Percentiles rank a stretch among this genome's conserved stretches.
These are phyloP conservation scores for Endocarpon pusillum DNA, from an alignment of 495 filamentous ascomycete genomes.

Conservation along the genomic window DNA sequence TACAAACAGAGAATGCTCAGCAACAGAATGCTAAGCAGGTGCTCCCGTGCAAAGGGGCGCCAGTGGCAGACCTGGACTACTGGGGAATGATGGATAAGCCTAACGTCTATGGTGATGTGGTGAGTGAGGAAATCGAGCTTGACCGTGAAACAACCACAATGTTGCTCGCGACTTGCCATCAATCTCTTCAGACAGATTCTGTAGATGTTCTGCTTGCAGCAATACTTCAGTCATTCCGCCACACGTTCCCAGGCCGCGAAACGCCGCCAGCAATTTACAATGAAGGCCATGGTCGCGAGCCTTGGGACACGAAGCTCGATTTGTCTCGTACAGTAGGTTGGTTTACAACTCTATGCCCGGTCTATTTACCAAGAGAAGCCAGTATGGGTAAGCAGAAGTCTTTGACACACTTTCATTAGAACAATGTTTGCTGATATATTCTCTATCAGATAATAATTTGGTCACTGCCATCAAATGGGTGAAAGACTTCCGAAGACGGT, in stretches of 20 bases:
- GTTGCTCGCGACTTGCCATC: conserved; percentile 28
- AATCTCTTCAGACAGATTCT: conserved; percentile 29
- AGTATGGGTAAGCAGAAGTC: no score
- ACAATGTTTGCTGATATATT: no score
- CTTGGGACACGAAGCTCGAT: conserved; percentile 32
- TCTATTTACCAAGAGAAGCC: no score
- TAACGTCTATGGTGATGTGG: conserved; percentile 34
- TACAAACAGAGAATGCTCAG: conserved; percentile 27
- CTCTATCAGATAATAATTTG: conserved; percentile 2
- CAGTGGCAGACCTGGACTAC: no score
- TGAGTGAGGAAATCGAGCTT: conserved; percentile 27
- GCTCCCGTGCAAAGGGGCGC: no score
- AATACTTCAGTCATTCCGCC: conserved; percentile 32
- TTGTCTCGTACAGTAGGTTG: conserved; percentile 43
- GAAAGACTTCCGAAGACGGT: conserved; percentile 13
- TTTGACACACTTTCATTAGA: no score
- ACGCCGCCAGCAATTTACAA: conserved; percentile 37
- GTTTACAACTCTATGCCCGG: conserved; percentile 41
- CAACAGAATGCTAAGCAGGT: no score
- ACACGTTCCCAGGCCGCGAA: conserved; percentile 31
- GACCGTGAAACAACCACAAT: conserved; percentile 23
- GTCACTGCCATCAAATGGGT: conserved; percentile 2
- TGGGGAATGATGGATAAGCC: conserved; percentile 33
- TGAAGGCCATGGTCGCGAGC: conserved; percentile 42
- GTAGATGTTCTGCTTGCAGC: conserved; percentile 37